These are phyloP conservation scores for Phaffia australis DNA, from an alignment of 768 basidiomycete genomes.

Conservation along the genomic window DNA sequence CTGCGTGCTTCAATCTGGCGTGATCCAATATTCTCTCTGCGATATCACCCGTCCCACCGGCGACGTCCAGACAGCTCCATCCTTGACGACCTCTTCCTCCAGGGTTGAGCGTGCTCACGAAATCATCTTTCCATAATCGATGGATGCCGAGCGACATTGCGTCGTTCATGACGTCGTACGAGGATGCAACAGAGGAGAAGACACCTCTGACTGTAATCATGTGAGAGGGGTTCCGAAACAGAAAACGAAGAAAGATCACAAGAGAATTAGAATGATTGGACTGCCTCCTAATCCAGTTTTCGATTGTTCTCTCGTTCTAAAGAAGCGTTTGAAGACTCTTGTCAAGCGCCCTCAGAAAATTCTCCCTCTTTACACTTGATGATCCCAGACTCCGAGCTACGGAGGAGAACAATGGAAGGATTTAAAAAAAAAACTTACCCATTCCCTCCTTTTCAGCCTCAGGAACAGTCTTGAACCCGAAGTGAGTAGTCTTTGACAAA, in stretches of 20 bases:
- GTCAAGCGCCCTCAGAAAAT: no score
- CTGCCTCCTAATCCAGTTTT: neutral
- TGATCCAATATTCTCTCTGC: conserved; percentile 85
- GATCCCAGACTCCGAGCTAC: neutral
- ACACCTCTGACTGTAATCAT: conserved; percentile 62
- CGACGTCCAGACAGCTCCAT: conserved; percentile 78
- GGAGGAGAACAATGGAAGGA: neutral
- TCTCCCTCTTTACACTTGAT: neutral
- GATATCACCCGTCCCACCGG: conserved; percentile 94
- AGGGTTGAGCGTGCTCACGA: conserved; percentile 63
- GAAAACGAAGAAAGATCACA: no score
- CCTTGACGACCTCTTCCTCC: conserved; percentile 42
- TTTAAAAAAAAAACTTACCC: conserved; percentile 31
- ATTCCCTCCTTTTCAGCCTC: conserved; percentile 77
- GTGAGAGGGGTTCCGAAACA: neutral
- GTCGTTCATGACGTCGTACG: conserved; percentile 98
- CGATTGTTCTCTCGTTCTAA: neutral
- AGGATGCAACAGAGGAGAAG: conserved; percentile 88
- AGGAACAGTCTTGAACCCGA: conserved; percentile 83
- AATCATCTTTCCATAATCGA: conserved; percentile 90
- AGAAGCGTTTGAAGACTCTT: neutral
- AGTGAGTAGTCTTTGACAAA: conserved; percentile 50
- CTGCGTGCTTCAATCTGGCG: conserved; percentile 75
- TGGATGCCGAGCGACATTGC: conserved; percentile 95
- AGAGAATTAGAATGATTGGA: no score